Evolutionary conservation across 1,284 basidiomycete genomes (phyloP), one percentile per base, ranked within the genome.

Genomic region (Ceratobasidium sp.): DNA sequence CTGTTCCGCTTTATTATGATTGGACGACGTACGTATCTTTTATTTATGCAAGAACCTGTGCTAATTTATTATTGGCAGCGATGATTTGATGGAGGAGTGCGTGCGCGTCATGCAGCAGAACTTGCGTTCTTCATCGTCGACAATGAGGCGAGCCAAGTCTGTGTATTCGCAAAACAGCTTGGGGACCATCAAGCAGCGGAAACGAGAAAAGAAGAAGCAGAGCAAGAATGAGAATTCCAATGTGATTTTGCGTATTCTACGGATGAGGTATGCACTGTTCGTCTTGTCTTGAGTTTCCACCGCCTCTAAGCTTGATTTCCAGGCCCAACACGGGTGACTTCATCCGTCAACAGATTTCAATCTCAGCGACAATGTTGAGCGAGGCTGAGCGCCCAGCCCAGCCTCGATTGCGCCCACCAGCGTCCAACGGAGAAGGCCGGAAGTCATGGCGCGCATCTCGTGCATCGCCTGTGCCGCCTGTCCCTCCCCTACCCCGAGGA

Each of bases 31-130:
- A 81, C 76, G 91, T 87, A 53, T 33, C 11, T 24, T 24, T 53
- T 22, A n/a, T 19, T 63, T 48, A 8, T 54, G 27, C 75, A 36
- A 74, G n/a, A 44, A 67, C 74, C 78, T 75, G 48, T 45, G 31
- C 67, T 79, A 48, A 75, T 56, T 31, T 64, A 41, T 57, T 5
- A 19, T 36, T 41, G 64, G 22, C 79, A 95, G 93, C 53, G 96
- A 97, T 80, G 91, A 91, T 17, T 85, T 97, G 47, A 97, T 97
- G 95, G 95, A 98, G 82, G 96, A 98, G 84, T 98, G 96, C 80
- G 95, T 98, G 41, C 90, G 94, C 3, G 92, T 94, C 88, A 97
- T 92, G 92, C 94, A 93, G 82, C 91, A 89, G 83, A 93, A 87
- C 45, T 84, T 98, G 59, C 88, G 90, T 14, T 19, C 17, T 27